Percentiles rank a stretch among this genome's conserved stretches.
Conservation (phyloP, 1,284 basidiomycete species). For the Cerioporus squamosus region DNA sequence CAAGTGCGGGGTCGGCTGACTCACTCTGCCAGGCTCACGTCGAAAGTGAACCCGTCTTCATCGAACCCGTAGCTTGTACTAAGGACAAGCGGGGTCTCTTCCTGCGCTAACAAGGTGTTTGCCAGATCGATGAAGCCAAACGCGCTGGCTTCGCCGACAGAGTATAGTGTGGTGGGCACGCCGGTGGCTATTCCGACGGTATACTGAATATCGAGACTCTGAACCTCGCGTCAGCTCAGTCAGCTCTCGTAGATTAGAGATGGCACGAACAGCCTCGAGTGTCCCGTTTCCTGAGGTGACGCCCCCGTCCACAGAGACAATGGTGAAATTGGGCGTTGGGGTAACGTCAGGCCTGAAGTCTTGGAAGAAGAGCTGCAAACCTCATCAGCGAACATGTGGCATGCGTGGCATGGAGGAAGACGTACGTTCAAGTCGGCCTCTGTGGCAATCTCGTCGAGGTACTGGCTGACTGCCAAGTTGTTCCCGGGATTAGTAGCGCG, state of each 20-base stretch:
- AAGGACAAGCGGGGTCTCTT: constrained; percentile 34
- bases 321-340: constrained; percentile 19
- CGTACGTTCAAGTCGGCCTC: constrained; percentile 48
- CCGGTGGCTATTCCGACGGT: constrained; percentile 62
- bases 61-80: constrained; percentile 56
- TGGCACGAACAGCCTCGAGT: constrained; percentile 20
- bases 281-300: constrained; percentile 37
- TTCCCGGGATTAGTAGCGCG: constrained; percentile 48
- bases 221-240: too few relatives aligned
- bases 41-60: constrained; percentile 36
- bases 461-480: constrained; percentile 58
- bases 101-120: constrained; percentile 31
- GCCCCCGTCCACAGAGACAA: constrained; percentile 24
- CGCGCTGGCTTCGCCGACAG: constrained; percentile 24
- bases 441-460: constrained; percentile 55
- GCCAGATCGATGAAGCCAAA: constrained; percentile 35
- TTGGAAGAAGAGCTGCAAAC: constrained; percentile 49
- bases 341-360: constrained; percentile 53
- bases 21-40: constrained; percentile 56
- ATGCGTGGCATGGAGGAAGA: not conserved
- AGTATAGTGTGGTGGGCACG: constrained; percentile 25
- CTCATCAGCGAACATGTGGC: not conserved
- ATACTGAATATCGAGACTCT: constrained; percentile 66
- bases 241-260: too few relatives aligned
- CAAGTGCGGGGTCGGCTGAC: too few relatives aligned